Evolutionary conservation across 2,329 filamentous ascomycete species (phyloP).

Genomic region (Lanzia echinophila): DNA sequence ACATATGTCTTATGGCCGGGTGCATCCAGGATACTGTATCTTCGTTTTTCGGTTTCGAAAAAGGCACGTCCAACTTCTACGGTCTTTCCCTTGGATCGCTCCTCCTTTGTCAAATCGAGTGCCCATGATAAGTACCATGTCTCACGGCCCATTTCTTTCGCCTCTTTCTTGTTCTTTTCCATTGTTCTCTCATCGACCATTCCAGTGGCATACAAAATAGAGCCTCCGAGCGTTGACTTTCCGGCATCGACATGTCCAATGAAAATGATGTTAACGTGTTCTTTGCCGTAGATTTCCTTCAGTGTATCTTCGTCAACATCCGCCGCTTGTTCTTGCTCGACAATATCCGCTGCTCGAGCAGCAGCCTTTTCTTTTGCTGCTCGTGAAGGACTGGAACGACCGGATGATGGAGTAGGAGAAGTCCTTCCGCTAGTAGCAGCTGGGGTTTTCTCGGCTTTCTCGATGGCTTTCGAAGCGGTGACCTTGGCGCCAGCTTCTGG

Average conservation of each 20-base stretch:
- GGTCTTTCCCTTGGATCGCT: conserved; percentile 93
- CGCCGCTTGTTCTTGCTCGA: conserved; percentile 63
- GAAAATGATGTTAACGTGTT: conserved; percentile 90
- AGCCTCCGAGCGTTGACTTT: conserved; percentile 92
- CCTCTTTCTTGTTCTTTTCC: conserved; percentile 96
- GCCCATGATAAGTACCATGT: conserved; percentile 99
- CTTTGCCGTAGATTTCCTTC: conserved; percentile 94
- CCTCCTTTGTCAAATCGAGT: conserved; percentile 93
- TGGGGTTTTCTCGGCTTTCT: conserved; percentile 76
- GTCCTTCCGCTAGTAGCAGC: conserved; percentile 60
- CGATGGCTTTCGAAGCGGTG: conserved; percentile 81
- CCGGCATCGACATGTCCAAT: conserved; percentile 97
- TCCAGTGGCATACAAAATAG: conserved; percentile 85
- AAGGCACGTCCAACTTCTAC: conserved; percentile 94
- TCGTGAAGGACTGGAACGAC: conserved; percentile 72
- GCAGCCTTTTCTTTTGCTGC: conserved; percentile 45
- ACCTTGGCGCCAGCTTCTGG: conserved; percentile 71
- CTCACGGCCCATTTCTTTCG: conserved; percentile 92
- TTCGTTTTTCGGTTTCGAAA: conserved; percentile 93
- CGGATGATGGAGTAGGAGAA: conserved; percentile 76
- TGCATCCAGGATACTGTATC: conserved; percentile 94
- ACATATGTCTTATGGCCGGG: conserved; percentile 98
- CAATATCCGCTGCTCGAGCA: conserved; percentile 67
- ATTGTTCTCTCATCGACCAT: conserved; percentile 99
- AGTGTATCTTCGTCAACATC: conserved; percentile 78